Base-by-base conservation (phyloP, 2,329 filamentous ascomycete species). In the Fusarium sp. region DNA sequence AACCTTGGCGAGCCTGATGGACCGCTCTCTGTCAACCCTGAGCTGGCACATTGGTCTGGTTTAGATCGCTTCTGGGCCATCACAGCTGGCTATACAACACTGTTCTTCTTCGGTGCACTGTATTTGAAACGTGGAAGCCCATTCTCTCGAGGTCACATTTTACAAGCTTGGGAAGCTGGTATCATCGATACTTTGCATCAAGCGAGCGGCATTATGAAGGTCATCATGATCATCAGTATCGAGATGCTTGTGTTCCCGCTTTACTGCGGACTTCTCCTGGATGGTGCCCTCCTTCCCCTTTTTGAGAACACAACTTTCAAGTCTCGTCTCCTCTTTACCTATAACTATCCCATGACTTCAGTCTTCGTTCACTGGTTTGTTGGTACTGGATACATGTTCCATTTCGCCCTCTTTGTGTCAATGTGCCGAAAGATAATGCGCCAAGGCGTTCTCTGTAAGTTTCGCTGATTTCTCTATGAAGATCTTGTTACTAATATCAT, bases 391-490 rank as follows among this genome's bases (percentile, higher is more conserved):
- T 99, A 99, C 79, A 99, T 99, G 96, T 99, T 99, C 81, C 96
- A 99, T 77, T 99, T 99, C 77, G 96, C 96, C 7, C 86, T 99
- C 4, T 99, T 99, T 76, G 96, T 99, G 19, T 96, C 94, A 56
- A 98, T 99, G 94, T 99, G 96, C 79, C 90, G 96, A 65, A 97
- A 97, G 81, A 97, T 98, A 60, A 92, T 99, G 90, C 90, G 96
- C 66, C 93, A 89, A 70, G 96, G 96, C 50, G 96, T 99, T 39
- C 83, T 99, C 60, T 98, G 90, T 93, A 83, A 86, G 90, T 85
- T 43, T n/a, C 4, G 17, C 6, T 23, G 8, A 2, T 7, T n/a
- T 46, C 11, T 15, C 15, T 21, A 2, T 28, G 17, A 43, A 8
- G 4, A 14, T 15, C 20, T 15, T 19, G 12, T 12, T 4, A 21